Conservation (phyloP, 306 rosid genomes). For the Hippophae tibetana region DNA sequence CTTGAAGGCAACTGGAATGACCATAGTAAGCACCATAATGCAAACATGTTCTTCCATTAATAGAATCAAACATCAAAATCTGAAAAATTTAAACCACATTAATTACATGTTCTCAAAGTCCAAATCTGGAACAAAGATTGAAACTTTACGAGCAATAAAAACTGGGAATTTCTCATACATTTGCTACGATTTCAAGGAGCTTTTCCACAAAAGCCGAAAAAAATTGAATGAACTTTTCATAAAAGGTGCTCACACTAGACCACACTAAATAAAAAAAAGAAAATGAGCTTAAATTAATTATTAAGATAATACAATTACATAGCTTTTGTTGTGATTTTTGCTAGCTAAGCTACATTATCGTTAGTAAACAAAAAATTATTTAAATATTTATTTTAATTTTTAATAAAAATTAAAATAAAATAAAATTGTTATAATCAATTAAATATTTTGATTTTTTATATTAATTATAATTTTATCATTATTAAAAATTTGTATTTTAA, state of each 20-base stretch:
- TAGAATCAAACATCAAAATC: conserved; percentile 90
- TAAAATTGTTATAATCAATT: no score
- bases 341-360: conserved; percentile 47
- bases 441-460: no score
- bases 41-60: conserved; percentile 79
- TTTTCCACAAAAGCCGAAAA: conserved; percentile 38
- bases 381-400: no score
- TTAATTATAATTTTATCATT: no score
- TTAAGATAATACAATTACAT: conserved; percentile 17
- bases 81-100: conserved; percentile 17
- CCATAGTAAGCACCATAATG: conserved; percentile 89
- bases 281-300: conserved; percentile 26
- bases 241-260: background rate
- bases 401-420: no score
- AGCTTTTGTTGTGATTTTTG: conserved; percentile 46
- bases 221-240: background rate
- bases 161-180: conserved; percentile 31
- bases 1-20: conserved; percentile 72
- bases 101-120: conserved; percentile 2
- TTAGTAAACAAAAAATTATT: no score
- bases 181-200: conserved; percentile 74
- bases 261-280: conserved; percentile 10
- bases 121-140: background rate
- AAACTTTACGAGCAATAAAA: conserved; percentile 1
- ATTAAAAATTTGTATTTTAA: no score